Base-by-base conservation (phyloP, 2,329 filamentous ascomycete genomes). In the Fragosphaeria purpurea region DNA sequence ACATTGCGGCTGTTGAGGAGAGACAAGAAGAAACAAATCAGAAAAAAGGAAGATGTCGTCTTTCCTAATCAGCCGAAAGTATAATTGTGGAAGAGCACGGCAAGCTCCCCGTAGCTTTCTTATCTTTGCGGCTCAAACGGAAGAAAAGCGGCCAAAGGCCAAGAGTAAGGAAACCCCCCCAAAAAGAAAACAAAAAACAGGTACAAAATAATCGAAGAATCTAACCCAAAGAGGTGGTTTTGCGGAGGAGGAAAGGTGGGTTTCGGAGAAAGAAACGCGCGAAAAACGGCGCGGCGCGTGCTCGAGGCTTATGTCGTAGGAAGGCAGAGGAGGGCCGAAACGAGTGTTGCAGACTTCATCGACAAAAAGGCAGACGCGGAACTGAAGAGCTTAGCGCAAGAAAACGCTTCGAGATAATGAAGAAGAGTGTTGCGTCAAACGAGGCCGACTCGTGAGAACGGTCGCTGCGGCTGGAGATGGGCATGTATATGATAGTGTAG, bases 221-320 rank as follows among this genome's bases (percentile, higher is more conserved):
- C 50, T 50, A 48, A 41, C 48, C 51, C 46, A n/a, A 50, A 46
- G 42, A 32, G 43, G 48, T 41, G 42, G 43, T 46, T 48, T 43
- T 50, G 44, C 47, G 47, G 48, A 50, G 44, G 38, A 44, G 38
- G 44, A 39, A 39, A 42, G 39, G 32, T 46, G 37, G 47, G 30
- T 44, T 38, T 46, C 43, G 31, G 32, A 31, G 32, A 40, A 11
- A 30, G 13, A 35, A n/a, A 11, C 9, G 44, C 44, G 44, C 44
- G 39, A 40, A 12, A 34, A 35, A 37, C 41, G n/a, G 35, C 22
- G 22, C 22, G 34, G 39, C 39, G 47, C 46, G 31, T 44, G 32
- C 22, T 22, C 22, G 22, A 22, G 22, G 22, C 22, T 22, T 22
- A 22, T 22, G 22, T 22, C 22, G 22, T 9, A 43, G 34, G 40